These are phyloP conservation scores for Aspergillus proliferans DNA, from an alignment of 2,329 filamentous ascomycete genomes.

Conservation along the genomic window DNA sequence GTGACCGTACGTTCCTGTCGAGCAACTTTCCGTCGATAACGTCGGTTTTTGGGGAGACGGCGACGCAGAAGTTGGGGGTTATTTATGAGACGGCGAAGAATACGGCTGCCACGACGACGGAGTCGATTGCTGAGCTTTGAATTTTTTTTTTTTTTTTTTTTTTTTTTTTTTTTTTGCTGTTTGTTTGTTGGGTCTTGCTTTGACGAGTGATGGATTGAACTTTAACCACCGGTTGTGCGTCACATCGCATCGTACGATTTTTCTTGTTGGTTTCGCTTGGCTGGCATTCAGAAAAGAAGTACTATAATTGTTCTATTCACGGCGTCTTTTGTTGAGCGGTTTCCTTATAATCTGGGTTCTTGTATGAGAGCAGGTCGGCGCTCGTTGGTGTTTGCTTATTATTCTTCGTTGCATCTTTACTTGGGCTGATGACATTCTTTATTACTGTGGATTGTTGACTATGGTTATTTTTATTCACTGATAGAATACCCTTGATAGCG, in stretches of 20 bases:
- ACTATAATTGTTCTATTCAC: neutral
- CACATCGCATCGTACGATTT: no score
- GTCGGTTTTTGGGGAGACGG: conserved; percentile 26
- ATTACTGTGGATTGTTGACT: neutral
- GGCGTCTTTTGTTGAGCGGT: conserved; percentile 5
- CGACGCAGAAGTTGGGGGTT: conserved; percentile 36
- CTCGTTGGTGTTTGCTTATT: neutral
- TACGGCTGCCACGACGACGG: conserved; percentile 32
- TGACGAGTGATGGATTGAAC: neutral
- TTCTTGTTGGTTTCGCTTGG: neutral
- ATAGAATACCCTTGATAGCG: conserved; percentile 6
- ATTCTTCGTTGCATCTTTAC: neutral
- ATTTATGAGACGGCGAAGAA: conserved; percentile 45
- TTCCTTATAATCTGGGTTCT: conserved; percentile 5
- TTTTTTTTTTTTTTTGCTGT: neutral
- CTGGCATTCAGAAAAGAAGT: neutral
- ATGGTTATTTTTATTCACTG: neutral
- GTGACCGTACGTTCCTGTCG: conserved; percentile 51
- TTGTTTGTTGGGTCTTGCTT: neutral
- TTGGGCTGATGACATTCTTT: neutral
- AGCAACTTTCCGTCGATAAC: conserved; percentile 25
- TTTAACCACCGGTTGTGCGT: neutral
- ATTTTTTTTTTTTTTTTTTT: neutral
- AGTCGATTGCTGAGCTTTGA: conserved; percentile 29
- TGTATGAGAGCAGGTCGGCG: conserved; percentile 1